Percentiles rank a stretch among this genome's conserved stretches.
Conservation (phyloP, 805 yeast species). For the Saturnispora kantuleensis region DNA sequence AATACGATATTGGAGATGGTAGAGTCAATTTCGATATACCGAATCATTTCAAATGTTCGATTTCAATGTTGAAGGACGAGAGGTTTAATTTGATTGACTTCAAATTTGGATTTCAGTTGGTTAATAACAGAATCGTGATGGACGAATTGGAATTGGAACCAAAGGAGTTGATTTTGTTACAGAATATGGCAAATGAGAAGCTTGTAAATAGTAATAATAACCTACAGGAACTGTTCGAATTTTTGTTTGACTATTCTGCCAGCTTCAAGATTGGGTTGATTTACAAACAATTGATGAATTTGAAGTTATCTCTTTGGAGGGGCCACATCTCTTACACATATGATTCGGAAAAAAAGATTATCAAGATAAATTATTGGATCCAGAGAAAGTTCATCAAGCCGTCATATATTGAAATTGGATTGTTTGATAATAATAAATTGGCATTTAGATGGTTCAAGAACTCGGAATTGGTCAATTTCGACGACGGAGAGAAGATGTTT, state of each 20-base stretch:
- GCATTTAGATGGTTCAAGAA: conserved; percentile 57
- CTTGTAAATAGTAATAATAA: conserved; percentile 31
- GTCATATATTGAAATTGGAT: conserved; percentile 53
- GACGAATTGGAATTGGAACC: conserved; percentile 24
- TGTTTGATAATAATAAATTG: conserved; percentile 37
- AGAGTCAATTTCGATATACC: conserved; percentile 55
- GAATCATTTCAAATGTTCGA: conserved; percentile 61
- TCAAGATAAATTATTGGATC: conserved; percentile 59
- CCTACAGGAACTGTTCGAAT: conserved; percentile 42
- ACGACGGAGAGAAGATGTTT: conserved; percentile 14
- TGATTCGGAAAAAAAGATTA: conserved; percentile 41
- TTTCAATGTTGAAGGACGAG: conserved; percentile 61
- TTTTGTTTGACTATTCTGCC: conserved; percentile 50
- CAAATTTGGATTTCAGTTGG: conserved; percentile 46
- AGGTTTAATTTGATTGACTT: conserved; percentile 76
- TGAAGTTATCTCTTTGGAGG: conserved; percentile 47
- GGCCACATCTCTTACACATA: conserved; percentile 50
- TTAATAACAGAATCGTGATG: conserved; percentile 23
- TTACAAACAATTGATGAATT: conserved; percentile 43
- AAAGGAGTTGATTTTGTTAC: conserved; percentile 34
- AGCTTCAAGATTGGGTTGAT: conserved; percentile 54
- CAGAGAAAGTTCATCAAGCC: conserved; percentile 35
- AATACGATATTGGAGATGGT: conserved; percentile 66
- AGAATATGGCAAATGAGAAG: conserved; percentile 43
- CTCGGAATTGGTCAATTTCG: conserved; percentile 24